Percentiles rank a stretch among this genome's conserved stretches.
These are phyloP conservation scores for Phellinidium pouzarii DNA, from an alignment of 1,284 basidiomycete genomes.

Conservation along the genomic window DNA sequence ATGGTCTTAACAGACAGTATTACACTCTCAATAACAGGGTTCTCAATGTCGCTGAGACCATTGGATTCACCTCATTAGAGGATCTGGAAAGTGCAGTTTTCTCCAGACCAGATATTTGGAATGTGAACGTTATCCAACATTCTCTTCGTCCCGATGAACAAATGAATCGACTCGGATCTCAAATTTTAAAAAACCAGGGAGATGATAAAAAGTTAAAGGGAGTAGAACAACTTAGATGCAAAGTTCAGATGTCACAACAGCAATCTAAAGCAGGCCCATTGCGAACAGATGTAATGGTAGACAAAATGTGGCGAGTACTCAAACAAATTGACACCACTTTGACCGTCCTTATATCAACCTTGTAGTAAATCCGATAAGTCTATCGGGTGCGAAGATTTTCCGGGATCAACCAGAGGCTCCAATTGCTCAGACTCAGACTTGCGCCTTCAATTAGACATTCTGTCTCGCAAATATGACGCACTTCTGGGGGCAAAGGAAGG, in stretches of 20 bases:
- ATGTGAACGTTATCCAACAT: background rate
- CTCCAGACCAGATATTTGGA: constrained; percentile 7
- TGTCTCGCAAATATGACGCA: constrained; percentile 30
- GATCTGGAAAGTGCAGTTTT: constrained; percentile 14
- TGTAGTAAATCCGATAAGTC: background rate
- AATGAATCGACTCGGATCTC: background rate
- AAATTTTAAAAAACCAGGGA: background rate
- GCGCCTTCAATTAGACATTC: background rate
- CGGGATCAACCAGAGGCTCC: too few species aligned
- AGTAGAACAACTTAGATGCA: constrained; percentile 7
- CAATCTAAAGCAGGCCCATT: background rate
- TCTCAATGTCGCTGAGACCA: constrained; percentile 17
- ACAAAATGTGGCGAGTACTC: too few species aligned
- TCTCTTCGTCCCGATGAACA: background rate
- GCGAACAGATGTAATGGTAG: background rate
- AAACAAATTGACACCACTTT: too few species aligned
- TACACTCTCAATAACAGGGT: constrained; percentile 20
- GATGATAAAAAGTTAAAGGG: background rate
- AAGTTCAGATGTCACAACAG: constrained; percentile 7
- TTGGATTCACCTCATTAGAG: constrained; percentile 21
- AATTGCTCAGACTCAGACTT: background rate
- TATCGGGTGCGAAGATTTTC: background rate
- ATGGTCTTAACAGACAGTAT: constrained; percentile 17
- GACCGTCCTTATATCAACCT: background rate
- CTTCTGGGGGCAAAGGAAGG: constrained; percentile 34